Evolutionary conservation across 2,329 filamentous ascomycete genomes (phyloP), one percentile per base, ranked within the genome.

Genomic region (Lasiodiplodia sp.): DNA sequence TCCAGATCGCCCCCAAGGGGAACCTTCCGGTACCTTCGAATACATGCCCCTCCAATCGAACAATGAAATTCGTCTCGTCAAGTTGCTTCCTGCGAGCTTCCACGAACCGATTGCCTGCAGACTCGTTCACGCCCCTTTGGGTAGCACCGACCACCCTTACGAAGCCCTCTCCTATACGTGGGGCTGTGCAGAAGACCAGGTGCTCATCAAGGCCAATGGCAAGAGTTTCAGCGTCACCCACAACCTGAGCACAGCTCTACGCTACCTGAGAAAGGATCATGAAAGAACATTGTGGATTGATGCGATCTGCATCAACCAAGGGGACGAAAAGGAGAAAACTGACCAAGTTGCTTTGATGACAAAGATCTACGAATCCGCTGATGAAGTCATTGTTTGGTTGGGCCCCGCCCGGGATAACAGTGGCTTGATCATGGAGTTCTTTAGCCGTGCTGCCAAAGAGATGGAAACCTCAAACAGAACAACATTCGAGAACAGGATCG

Each of bases 301-400:
- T 28, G 72, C 69, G n/a, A 14, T 74, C 7, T 73, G 76, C 60
- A 80, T 81, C 65, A 77, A 80, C 44, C 78, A 80, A 67, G 57
- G 69, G 0, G 73, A 79, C 67, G 53, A 71, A 18, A 49, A 65
- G 5, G 78, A 81, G 55, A 75, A 75, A 21, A 71, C 68, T 5
- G 70, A 74, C 21, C 78, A 80, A 68, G 75, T 81, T 5, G 72
- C 71, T 3, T 74, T 80, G 34, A 80, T 80, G 77, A 73, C 75
- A 10, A 62, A 76, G 3, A 77, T 80, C 37, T 80, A 77, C 72
- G 70, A 63, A 28, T 58, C 47, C 12, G 73, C 74, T 4, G 67
- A 56, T 7, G 44, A 66, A 3, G 71, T 74, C 1, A 67, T 73
- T 2, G 65, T 73, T 7, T 75, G 71, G 72, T 68, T 75, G 3